phyloP scores from a whole-genome alignment of 805 yeast genomes.

The Lachancea quebecensis region DNA sequence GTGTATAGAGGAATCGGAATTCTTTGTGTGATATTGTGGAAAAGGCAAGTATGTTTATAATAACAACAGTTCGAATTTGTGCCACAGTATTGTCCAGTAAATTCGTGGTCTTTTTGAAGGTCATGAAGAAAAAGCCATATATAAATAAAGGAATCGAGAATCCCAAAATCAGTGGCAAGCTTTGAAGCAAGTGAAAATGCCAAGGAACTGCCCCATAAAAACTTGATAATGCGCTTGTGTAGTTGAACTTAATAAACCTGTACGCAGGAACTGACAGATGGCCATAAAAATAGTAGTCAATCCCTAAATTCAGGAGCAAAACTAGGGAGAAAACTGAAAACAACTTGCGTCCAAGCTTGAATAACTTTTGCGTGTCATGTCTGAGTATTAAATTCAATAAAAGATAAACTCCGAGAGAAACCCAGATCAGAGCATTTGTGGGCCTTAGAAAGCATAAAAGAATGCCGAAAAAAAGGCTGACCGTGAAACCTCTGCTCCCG shows the following conservation, averaged over 20 bases:
- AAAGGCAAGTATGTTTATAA: conserved; percentile 46
- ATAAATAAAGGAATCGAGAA: conserved; percentile 58
- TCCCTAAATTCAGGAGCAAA: conserved; percentile 32
- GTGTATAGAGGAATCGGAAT: conserved; percentile 78
- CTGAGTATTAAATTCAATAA: conserved; percentile 13
- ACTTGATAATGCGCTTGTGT: conserved; percentile 60
- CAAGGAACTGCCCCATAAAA: conserved; percentile 83
- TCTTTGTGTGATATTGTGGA: conserved; percentile 80
- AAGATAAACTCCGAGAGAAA: conserved; percentile 43
- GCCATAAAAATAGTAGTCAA: conserved; percentile 60
- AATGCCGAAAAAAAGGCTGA: conserved; percentile 47
- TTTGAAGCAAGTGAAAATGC: conserved; percentile 80
- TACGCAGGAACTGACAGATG: conserved; percentile 51
- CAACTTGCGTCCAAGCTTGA: conserved; percentile 17
- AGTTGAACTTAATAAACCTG: conserved; percentile 71
- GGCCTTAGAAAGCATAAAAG: conserved; percentile 73
- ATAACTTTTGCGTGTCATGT: conserved; percentile 9
- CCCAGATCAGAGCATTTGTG: conserved; percentile 76
- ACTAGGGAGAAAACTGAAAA: conserved; percentile 21
- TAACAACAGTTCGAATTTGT: conserved; percentile 29
- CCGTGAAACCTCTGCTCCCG: conserved; percentile 18
- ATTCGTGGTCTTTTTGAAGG: conserved; percentile 5
- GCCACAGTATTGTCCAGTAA: conserved; percentile 10
- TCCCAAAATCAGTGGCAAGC: conserved; percentile 67
- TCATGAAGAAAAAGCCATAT: conserved; percentile 33